These are phyloP conservation scores for Blastobotrys indianensis DNA, from an alignment of 1,139 yeast genomes.

Conservation along the genomic window DNA sequence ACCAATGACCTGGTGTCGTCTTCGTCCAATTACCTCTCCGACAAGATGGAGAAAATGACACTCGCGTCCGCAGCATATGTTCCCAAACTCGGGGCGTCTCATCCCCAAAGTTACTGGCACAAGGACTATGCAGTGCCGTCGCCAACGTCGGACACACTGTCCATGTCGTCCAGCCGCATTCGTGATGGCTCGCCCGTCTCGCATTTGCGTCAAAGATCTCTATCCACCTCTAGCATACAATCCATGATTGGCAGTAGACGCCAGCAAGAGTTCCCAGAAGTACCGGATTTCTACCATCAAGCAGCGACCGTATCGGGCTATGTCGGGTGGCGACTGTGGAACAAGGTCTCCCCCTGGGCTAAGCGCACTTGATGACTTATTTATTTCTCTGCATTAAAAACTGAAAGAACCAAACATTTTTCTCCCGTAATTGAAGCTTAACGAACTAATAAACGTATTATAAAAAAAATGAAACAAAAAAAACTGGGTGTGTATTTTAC, in stretches of 20 bases:
- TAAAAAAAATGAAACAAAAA: neutral
- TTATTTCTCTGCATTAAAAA: neutral
- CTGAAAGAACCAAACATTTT: neutral
- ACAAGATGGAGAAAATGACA: conserved; percentile 15
- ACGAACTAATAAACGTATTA: neutral
- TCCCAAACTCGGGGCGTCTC: conserved; percentile 1
- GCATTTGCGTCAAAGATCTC: conserved; percentile 1
- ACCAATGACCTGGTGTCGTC: conserved; percentile 23
- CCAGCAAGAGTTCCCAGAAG: conserved; percentile 9
- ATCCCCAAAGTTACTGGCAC: conserved; percentile 8
- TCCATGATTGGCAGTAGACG: neutral
- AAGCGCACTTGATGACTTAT: conserved; percentile 10
- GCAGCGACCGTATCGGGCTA: conserved; percentile 24
- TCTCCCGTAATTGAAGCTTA: neutral
- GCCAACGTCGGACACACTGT: no score
- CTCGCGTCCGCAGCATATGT: conserved; percentile 6
- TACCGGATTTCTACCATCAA: conserved; percentile 22
- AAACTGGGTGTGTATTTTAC: neutral
- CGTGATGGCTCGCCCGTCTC: neutral
- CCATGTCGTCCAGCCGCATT: no score
- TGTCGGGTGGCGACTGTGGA: conserved; percentile 24
- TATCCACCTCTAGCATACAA: neutral
- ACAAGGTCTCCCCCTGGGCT: conserved; percentile 21
- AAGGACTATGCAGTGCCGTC: neutral
- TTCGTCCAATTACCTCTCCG: conserved; percentile 20